Percentiles rank a stretch among this genome's conserved stretches.
phyloP scores from a whole-genome alignment of 139 green algal species.

The Chlorella sorokiniana region DNA sequence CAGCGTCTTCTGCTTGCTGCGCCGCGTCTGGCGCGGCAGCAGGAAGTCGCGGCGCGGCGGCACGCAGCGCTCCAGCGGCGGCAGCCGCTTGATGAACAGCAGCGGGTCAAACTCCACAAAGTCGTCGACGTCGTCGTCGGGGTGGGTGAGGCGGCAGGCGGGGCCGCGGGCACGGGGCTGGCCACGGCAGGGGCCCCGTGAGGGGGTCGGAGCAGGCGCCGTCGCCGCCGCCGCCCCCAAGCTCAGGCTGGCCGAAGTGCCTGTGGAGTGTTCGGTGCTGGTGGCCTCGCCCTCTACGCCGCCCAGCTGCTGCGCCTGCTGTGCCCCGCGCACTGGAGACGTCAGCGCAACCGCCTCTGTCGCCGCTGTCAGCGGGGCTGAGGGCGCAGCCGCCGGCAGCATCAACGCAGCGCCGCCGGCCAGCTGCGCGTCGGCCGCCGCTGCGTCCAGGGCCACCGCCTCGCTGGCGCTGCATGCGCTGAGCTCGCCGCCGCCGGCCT shows the following conservation, averaged over 20 bases:
- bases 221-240: background rate
- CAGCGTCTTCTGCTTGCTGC: constrained; percentile 64
- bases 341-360: background rate
- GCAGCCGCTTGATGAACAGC: constrained; percentile 79
- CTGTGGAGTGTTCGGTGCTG: constrained; percentile 32
- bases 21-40: constrained; percentile 51
- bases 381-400: too few species aligned
- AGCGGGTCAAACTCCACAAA: constrained; percentile 83
- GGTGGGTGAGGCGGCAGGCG: background rate
- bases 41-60: constrained; percentile 41
- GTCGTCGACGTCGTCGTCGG: constrained; percentile 55
- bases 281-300: background rate
- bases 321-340: background rate
- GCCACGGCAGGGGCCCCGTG: background rate
- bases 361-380: too few species aligned
- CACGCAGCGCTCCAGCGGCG: constrained; percentile 56
- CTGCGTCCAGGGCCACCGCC: background rate
- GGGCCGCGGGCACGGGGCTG: background rate
- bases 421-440: too few species aligned
- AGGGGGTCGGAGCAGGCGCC: background rate
- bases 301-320: background rate
- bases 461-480: background rate
- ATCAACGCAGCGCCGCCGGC: too few species aligned
- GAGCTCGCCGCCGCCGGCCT: background rate
- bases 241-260: constrained; percentile 2